Percentiles rank a stretch among this genome's conserved stretches.
phyloP scores from a whole-genome alignment of 1,284 basidiomycete species.

The Sanghuangporus sanghuang region DNA sequence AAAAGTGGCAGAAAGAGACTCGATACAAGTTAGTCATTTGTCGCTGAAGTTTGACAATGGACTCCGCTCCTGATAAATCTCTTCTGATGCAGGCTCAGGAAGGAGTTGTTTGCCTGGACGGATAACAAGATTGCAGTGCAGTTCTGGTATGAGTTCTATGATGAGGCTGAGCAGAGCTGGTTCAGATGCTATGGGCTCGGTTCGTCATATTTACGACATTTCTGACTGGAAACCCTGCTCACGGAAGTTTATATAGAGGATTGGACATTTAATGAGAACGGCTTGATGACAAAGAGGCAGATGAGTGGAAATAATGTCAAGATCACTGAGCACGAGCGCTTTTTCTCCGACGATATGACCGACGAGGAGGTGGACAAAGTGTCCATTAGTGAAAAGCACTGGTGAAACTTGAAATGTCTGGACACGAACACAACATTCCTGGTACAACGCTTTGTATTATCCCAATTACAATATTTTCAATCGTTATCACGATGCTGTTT shows the following conservation, averaged over 20 bases:
- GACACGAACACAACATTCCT: background rate
- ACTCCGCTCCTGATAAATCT: background rate
- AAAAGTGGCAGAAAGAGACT: constrained; percentile 52
- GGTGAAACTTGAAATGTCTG: constrained; percentile 20
- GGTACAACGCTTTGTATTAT: too few relatives aligned
- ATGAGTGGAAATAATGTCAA: constrained; percentile 57
- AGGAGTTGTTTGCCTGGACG: constrained; percentile 53
- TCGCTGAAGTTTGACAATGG: background rate
- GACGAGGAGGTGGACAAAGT: constrained; percentile 27
- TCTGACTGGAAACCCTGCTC: background rate
- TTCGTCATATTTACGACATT: constrained; percentile 21
- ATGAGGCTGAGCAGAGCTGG: constrained; percentile 42
- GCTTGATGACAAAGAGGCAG: constrained; percentile 50
- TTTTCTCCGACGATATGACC: constrained; percentile 44
- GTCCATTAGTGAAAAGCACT: constrained; percentile 28
- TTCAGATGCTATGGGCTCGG: constrained; percentile 51
- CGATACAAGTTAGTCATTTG: constrained; percentile 25
- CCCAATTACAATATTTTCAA: too few relatives aligned
- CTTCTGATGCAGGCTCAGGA: constrained; percentile 36
- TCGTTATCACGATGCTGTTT: too few relatives aligned
- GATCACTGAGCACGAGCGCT: constrained; percentile 45
- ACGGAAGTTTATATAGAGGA: constrained; percentile 32
- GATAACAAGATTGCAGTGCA: constrained; percentile 57
- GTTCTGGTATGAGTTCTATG: constrained; percentile 60
- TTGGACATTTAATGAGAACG: constrained; percentile 52